Evolutionary conservation across 2,329 filamentous ascomycete species (phyloP), one percentile per base, ranked within the genome.

Genomic region (Claviceps capensis): DNA sequence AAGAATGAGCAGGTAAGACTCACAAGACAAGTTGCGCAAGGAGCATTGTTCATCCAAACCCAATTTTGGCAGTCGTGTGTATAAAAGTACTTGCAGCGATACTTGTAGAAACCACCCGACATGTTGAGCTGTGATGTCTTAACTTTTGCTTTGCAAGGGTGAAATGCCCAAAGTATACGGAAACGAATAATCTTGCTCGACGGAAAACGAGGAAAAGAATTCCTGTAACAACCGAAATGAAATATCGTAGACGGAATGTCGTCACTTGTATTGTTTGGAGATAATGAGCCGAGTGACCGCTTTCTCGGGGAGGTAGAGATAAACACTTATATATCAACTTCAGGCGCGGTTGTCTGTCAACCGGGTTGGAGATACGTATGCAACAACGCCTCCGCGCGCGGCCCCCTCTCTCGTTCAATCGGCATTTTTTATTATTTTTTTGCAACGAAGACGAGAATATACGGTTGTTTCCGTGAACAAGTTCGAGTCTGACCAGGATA

Each of bases 51-150:
- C 17, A 77, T 69, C 63, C 73, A 77, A 11, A 78, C 75, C 75
- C 75, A 78, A 57, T 78, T 73, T 5, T 65, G 68, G 57, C 75
- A 77, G 56, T 76, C 71, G 59, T 75, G 67, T 34, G 72, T 69
- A 53, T 70, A 70, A 57, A 74, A 77, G 66, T 77, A 74, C 63
- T 76, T 78, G 70, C 75, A 78, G 43, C 72, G 69, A 62, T 75
- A 78, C 65, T 72, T 76, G 60, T 76, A 77, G 55, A 70, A 75
- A 40, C 72, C 71, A 56, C 63, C 61, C 47, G 62, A 64, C 63
- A 65, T 65, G 57, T 52, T 58, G 53, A 23, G 30, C 22, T 48
- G 19, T 26, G n/a, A 14, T 6, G 23, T 16, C 17, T 34, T 17
- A 40, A 52, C 16, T 23, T 34, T 11, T 34, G 9, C n/a, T 34